Base-by-base conservation (phyloP, 148 eudicot genomes). In the Rhododendron vialii region DNA sequence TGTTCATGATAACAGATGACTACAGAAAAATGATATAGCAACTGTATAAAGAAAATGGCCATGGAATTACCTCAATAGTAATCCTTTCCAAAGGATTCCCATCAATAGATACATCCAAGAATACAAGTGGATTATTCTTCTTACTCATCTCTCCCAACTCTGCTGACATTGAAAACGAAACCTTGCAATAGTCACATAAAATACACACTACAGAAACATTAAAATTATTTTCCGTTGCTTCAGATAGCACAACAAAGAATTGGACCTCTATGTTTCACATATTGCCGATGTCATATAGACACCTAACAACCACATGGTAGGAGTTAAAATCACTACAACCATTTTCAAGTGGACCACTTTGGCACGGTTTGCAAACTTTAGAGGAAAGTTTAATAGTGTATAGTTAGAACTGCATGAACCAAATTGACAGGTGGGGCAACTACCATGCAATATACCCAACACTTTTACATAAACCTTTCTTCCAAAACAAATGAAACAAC, bases 51-150 rank as follows among this genome's bases (percentile, higher is more conserved):
- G 35, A 35, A 80, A 6, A 5, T 12, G 26, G 18, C 78, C 12
- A 18, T 20, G 47, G 45, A 30, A 83, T 86, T 87, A 97, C 99
- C 99, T 97, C 99, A 84, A 97, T 87, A 84, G 89, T 88, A 84
- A 95, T 93, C 89, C 89, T 93, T 87, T 91, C 94, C 78, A 84
- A 89, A 84, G 93, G 90, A 87, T 87, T 89, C 47, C 98, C 98
- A 86, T 91, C 95, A 51, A 95, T 90, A 57, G 98, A 92, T 80
- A 97, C 89, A 82, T 97, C 98, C 51, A 97, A 53, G 91, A 92
- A 97, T 36, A 97, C 98, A 33, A 84, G 80, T 71, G 99, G 98
- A 87, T 97, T 97, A 85, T 94, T 94, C 87, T 93, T 96, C 92
- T 89, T 94, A 80, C 61, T 87, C 95, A 91, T 94, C 75, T 88